phyloP scores from a whole-genome alignment of 495 filamentous ascomycete genomes.

The Lasiosphaeria miniovina region DNA sequence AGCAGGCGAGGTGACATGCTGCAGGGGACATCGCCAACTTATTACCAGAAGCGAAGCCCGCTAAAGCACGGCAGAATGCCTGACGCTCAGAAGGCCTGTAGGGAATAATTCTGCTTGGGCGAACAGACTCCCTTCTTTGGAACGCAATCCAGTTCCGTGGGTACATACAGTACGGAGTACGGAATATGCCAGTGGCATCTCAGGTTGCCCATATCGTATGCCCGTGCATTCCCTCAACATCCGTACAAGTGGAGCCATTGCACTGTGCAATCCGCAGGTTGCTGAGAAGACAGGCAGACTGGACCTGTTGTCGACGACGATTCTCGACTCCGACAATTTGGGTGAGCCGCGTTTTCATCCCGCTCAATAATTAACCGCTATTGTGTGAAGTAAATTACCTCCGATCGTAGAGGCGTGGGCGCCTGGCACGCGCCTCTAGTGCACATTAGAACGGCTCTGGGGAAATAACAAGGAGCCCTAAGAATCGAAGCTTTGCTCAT shows the following conservation, averaged over 20 bases:
- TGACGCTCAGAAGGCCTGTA: neutral
- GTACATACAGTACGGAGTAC: too few relatives aligned
- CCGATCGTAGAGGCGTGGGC: neutral
- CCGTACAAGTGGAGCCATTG: neutral
- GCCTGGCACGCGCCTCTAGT: neutral
- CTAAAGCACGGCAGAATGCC: slow-evolving; percentile 1
- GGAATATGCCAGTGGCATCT: too few relatives aligned
- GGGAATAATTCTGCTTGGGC: neutral
- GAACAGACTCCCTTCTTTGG: neutral
- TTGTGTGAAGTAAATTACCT: neutral
- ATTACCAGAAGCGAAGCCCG: slow-evolving; percentile 2
- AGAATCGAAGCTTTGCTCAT: neutral
- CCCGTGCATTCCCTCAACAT: neutral
- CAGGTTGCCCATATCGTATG: too few relatives aligned
- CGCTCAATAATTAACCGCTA: slow-evolving; percentile 1
- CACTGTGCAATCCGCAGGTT: too few relatives aligned
- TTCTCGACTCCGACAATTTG: slow-evolving; percentile 7
- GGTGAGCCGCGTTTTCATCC: slow-evolving; percentile 4
- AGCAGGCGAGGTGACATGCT: slow-evolving; percentile 2
- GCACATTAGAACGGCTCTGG: neutral
- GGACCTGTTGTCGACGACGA: neutral
- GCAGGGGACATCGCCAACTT: neutral
- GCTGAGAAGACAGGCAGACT: too few relatives aligned
- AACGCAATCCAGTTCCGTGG: too few relatives aligned
- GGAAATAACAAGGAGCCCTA: neutral